These are phyloP conservation scores for Neurospora hispaniola DNA, from an alignment of 495 filamentous ascomycete species.

Conservation along the genomic window DNA sequence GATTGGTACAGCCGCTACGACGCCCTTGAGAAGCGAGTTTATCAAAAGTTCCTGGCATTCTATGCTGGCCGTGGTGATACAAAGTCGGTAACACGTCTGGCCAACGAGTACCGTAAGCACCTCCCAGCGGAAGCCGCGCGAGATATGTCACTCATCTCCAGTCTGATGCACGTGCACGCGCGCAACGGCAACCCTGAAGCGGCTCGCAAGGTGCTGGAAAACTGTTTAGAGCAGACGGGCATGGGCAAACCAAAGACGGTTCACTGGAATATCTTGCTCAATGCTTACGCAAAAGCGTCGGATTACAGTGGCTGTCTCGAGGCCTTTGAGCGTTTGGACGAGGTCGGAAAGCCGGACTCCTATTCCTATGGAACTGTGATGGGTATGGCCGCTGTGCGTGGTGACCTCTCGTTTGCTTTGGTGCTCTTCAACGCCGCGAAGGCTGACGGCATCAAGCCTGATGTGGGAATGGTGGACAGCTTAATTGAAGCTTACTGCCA, in stretches of 20 bases:
- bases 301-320: slow-evolving; percentile 54
- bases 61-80: slow-evolving; percentile 47
- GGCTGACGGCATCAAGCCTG: slow-evolving; percentile 27
- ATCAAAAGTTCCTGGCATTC: slow-evolving; percentile 37
- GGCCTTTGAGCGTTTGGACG: slow-evolving; percentile 47
- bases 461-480: slow-evolving; percentile 45
- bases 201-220: slow-evolving; percentile 48
- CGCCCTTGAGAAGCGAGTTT: slow-evolving; percentile 30
- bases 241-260: slow-evolving; percentile 37
- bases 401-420: slow-evolving; percentile 60
- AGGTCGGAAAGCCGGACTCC: slow-evolving; percentile 37
- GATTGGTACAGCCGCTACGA: slow-evolving; percentile 40
- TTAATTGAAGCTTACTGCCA: slow-evolving; percentile 60
- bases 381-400: slow-evolving; percentile 55
- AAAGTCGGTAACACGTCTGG: slow-evolving; percentile 39
- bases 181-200: slow-evolving; percentile 48
- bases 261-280: slow-evolving; percentile 70
- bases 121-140: slow-evolving; percentile 27
- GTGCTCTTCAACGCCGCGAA: slow-evolving; percentile 50
- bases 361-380: slow-evolving; percentile 64
- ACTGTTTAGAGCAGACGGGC: slow-evolving; percentile 41
- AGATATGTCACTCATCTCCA: slow-evolving; percentile 23
- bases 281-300: slow-evolving; percentile 52
- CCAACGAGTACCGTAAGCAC: slow-evolving; percentile 36
- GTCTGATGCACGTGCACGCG: slow-evolving; percentile 56